Conservation (phyloP, 2,329 filamentous ascomycete species). For the Colletotrichum sp. region DNA sequence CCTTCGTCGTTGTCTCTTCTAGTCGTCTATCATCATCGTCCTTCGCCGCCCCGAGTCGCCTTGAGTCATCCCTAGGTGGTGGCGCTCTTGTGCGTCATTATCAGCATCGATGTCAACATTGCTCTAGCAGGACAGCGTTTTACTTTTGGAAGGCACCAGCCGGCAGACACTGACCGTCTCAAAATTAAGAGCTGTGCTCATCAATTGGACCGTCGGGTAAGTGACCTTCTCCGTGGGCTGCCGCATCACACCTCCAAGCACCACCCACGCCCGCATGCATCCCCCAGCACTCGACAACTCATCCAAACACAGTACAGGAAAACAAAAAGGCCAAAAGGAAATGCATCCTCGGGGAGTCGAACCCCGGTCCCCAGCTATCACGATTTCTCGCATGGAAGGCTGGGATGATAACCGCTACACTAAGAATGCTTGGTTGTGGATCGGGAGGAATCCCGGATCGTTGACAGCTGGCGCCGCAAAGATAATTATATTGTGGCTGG, state of each 20-base stretch:
- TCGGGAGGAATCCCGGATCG: neutral
- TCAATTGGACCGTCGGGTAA: neutral
- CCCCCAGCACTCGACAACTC: too few relatives aligned
- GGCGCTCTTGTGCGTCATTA: neutral
- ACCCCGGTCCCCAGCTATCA: slow-evolving; percentile 10
- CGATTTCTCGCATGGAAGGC: neutral
- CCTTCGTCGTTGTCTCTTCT: neutral
- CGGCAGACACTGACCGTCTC: accelerated
- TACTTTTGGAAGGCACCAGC: neutral
- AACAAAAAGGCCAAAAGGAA: neutral
- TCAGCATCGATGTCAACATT: neutral
- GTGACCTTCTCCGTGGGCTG: neutral
- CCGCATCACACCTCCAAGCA: neutral
- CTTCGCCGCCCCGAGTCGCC: neutral
- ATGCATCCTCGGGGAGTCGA: slow-evolving; percentile 15
- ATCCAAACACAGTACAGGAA: neutral
- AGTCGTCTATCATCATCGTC: neutral
- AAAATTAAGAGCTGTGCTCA: neutral
- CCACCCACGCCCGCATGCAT: neutral
- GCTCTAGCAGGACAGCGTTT: accelerated
- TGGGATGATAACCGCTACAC: slow-evolving; percentile 20
- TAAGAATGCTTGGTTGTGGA: neutral
- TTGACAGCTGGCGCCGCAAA: accelerated
- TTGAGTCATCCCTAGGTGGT: neutral
- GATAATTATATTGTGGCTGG: neutral